Base-by-base conservation (phyloP, 306 rosid species). In the Mimosa pudica region DNA sequence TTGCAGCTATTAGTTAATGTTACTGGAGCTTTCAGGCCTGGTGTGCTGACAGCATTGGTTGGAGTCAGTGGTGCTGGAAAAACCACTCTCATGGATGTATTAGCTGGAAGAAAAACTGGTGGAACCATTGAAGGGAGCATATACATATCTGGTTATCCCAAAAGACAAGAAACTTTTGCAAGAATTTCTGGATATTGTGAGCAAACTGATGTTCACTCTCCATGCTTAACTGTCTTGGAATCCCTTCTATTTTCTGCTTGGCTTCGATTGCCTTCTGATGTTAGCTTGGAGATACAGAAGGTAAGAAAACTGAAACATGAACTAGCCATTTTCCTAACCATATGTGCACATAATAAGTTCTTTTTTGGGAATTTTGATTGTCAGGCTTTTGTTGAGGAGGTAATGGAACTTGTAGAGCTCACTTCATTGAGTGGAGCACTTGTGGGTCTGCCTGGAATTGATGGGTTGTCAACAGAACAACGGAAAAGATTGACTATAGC, bases 21-120 rank as follows among this genome's bases (percentile, higher is more conserved):
- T 32, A 90, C 93, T 7, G 97, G 96, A 71, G 89, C 90, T 11
- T 92, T 92, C 69, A 83, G 92, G 85, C 97, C 97, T 6, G 97
- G 95, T 33, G 88, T 92, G 74, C 92, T 92, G 54, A 92, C 96
- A 64, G 97, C 96, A 6, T 82, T 92, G 78, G 91, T 92, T 75
- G 97, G 97, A 42, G 90, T 90, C 10, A 92, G 93, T 75, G 96
- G 96, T 69, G 95, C 96, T 52, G 93, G 97, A 30, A 92, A 92
- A 85, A 92, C 97, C n/a, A 92, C 97, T 79, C 87, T 90, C 82
- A 85, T 92, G 92, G 97, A 92, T 78, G 96, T 92, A 12, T 88
- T 92, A 48, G 92, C 92, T 33, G 97, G 93, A 62, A 84, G 97
- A 75, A 92, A 92, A 81, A 92, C 96, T 5, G 92, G 93, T 51